Evolutionary conservation across 345 rosid species (phyloP).

Genomic region (Eutrema heterophyllum): DNA sequence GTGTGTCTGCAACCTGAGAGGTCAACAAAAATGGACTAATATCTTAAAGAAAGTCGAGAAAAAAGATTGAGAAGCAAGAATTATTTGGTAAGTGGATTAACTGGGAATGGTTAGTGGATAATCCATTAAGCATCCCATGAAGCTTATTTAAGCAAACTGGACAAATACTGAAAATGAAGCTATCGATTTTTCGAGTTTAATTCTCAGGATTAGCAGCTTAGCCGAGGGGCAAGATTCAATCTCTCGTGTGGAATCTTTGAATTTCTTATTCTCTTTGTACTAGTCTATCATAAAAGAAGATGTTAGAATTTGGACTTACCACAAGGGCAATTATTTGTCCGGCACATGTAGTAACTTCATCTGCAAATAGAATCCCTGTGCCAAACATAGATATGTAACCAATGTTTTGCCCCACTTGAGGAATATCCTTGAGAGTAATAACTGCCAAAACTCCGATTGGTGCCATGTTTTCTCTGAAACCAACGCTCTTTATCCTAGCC

Average conservation of each 20-base stretch:
- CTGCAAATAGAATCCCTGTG: conserved; percentile 62
- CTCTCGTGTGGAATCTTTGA: too few species aligned
- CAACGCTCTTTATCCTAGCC: conserved; percentile 52
- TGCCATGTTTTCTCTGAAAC: conserved; percentile 34
- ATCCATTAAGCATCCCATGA: too few species aligned
- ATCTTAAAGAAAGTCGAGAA: background rate
- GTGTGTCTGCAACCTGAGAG: conserved; percentile 83
- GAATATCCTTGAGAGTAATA: conserved; percentile 69
- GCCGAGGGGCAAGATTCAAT: too few species aligned
- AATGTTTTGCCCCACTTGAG: conserved; percentile 56
- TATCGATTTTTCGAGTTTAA: too few species aligned
- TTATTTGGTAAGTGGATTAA: conserved; percentile 24
- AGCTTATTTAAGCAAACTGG: too few species aligned
- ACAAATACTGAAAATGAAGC: too few species aligned
- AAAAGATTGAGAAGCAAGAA: conserved; percentile 43
- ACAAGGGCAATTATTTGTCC: conserved; percentile 82
- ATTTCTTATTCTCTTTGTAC: background rate
- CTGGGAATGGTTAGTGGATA: background rate
- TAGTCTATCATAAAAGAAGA: conserved; percentile 25
- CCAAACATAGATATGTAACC: conserved; percentile 53
- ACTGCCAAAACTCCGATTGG: conserved; percentile 45
- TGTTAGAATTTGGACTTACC: conserved; percentile 41
- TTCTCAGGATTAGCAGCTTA: too few species aligned
- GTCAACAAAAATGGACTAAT: background rate
- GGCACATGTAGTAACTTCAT: conserved; percentile 55